phyloP scores from a whole-genome alignment of 495 filamentous ascomycete genomes.

The Penicillium chermesinum region DNA sequence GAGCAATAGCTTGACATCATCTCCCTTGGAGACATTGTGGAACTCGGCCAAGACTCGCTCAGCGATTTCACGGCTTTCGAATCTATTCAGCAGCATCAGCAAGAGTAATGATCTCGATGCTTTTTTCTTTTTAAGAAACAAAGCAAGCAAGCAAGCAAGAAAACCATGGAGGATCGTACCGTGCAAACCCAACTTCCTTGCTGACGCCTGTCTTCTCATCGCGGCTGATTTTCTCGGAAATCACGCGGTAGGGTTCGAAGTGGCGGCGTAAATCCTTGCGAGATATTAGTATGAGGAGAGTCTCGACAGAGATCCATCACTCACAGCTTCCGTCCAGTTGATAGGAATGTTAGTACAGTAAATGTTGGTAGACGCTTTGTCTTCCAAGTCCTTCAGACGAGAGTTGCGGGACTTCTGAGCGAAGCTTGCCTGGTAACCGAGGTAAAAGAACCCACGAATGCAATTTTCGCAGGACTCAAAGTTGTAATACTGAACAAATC shows the following conservation, averaged over 20 bases:
- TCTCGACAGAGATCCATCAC: slow-evolving; percentile 16
- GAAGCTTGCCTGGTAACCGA: slow-evolving; percentile 95
- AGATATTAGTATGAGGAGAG: slow-evolving; percentile 4
- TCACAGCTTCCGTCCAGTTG: slow-evolving; percentile 80
- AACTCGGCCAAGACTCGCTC: slow-evolving; percentile 80
- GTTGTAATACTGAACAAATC: slow-evolving; percentile 89
- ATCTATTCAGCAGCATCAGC: slow-evolving; percentile 45
- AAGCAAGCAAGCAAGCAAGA: too few relatives aligned
- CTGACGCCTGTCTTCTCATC: slow-evolving; percentile 78
- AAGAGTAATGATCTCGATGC: too few relatives aligned
- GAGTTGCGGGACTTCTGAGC: slow-evolving; percentile 97
- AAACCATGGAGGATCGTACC: slow-evolving; percentile 53
- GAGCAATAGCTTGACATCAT: slow-evolving; percentile 78
- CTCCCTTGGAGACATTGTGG: slow-evolving; percentile 61
- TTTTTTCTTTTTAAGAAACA: too few relatives aligned
- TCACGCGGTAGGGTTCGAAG: slow-evolving; percentile 77
- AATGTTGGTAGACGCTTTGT: slow-evolving; percentile 83
- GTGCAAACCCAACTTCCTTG: slow-evolving; percentile 94
- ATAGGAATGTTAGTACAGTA: slow-evolving; percentile 95
- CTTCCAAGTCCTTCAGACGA: slow-evolving; percentile 85
- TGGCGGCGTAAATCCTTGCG: slow-evolving; percentile 36
- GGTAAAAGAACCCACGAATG: slow-evolving; percentile 90
- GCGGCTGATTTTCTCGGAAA: slow-evolving; percentile 88
- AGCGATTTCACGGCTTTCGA: slow-evolving; percentile 81
- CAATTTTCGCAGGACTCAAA: slow-evolving; percentile 87